These are phyloP conservation scores for Penicillium sumatraense DNA, from an alignment of 2,329 filamentous ascomycete genomes.

Conservation along the genomic window DNA sequence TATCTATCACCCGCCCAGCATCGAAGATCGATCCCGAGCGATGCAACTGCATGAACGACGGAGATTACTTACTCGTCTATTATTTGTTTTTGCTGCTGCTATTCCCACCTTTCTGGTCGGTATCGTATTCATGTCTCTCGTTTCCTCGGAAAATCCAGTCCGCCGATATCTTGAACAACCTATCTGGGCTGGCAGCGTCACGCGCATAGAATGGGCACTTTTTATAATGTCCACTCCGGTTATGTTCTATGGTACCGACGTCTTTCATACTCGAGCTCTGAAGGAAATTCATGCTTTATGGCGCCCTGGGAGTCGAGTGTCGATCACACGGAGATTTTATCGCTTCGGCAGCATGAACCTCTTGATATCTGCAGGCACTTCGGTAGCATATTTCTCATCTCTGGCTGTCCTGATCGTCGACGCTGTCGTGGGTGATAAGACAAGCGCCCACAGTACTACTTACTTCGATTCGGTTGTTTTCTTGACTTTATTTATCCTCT, in stretches of 20 bases:
- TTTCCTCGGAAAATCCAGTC: constrained; percentile 62
- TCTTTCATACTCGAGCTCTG: constrained; percentile 78
- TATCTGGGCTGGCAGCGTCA: constrained; percentile 71
- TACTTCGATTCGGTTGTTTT: constrained; percentile 97
- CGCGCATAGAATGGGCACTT: constrained; percentile 76
- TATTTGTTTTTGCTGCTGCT: constrained; percentile 70
- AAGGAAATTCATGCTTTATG: constrained; percentile 81
- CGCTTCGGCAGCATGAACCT: constrained; percentile 98
- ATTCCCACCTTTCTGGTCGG: constrained; percentile 87
- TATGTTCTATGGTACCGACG: constrained; percentile 83
- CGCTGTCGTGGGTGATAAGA: constrained; percentile 37
- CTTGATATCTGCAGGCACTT: constrained; percentile 85
- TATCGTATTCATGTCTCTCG: constrained; percentile 86
- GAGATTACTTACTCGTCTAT: constrained; percentile 70
- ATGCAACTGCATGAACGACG: constrained; percentile 74
- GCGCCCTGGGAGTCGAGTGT: constrained; percentile 74
- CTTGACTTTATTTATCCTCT: constrained; percentile 82
- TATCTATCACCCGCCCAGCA: constrained; percentile 77
- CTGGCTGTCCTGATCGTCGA: constrained; percentile 74
- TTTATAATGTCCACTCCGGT: constrained; percentile 83
- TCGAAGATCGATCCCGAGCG: constrained; percentile 77
- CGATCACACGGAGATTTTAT: constrained; percentile 76
- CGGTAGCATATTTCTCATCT: constrained; percentile 84
- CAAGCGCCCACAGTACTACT: constrained; percentile 59
- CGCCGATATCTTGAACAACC: constrained; percentile 71